A percentile compares a stretch with the other conserved stretches of the same genome.
These are phyloP conservation scores for Trypanosoma boissoni DNA, from an alignment of 208 protist genomes.

Conservation along the genomic window DNA sequence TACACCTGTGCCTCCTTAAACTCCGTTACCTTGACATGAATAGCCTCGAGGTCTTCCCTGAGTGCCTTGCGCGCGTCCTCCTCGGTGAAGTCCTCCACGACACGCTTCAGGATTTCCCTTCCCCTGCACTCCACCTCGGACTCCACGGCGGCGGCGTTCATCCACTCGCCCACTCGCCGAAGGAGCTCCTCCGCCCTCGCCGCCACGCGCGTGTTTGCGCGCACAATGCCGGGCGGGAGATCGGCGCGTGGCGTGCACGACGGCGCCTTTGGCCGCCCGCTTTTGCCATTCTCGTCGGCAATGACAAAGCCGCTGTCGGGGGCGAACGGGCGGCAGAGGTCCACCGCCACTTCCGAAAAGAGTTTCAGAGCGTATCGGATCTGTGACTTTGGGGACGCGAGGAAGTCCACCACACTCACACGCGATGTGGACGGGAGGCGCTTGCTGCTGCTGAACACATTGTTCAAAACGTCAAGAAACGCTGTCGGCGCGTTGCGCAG, in stretches of 20 bases:
- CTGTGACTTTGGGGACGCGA: slow-evolving; percentile 63
- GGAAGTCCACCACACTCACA: slow-evolving; percentile 41
- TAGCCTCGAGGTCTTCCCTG: slow-evolving; percentile 6
- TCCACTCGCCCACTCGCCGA: slow-evolving; percentile 14
- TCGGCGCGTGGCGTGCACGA: slow-evolving; percentile 46
- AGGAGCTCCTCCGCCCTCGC: slow-evolving; percentile 12
- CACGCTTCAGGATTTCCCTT: slow-evolving; percentile 1
- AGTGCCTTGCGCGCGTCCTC: not conserved
- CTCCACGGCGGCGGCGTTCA: not conserved
- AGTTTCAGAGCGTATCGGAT: slow-evolving; percentile 52
- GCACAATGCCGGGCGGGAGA: slow-evolving; percentile 40
- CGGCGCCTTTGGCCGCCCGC: slow-evolving; percentile 23
- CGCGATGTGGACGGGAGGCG: slow-evolving; percentile 45
- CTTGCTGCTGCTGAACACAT: slow-evolving; percentile 49
- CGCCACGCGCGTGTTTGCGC: slow-evolving; percentile 36
- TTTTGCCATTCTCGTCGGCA: slow-evolving; percentile 33
- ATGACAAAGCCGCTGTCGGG: slow-evolving; percentile 36
- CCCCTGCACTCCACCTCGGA: slow-evolving; percentile 1
- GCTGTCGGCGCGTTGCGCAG: slow-evolving; percentile 31
- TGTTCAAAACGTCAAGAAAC: slow-evolving; percentile 61
- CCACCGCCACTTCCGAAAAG: slow-evolving; percentile 60
- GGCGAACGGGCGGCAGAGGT: slow-evolving; percentile 53
- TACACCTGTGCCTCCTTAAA: slow-evolving; percentile 23
- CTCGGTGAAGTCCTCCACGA: not conserved
- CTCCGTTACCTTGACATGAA: slow-evolving; percentile 18